Percentiles rank a stretch among this genome's conserved stretches.
phyloP scores from a whole-genome alignment of 2,329 filamentous ascomycete genomes.

The Fusarium napiforme region DNA sequence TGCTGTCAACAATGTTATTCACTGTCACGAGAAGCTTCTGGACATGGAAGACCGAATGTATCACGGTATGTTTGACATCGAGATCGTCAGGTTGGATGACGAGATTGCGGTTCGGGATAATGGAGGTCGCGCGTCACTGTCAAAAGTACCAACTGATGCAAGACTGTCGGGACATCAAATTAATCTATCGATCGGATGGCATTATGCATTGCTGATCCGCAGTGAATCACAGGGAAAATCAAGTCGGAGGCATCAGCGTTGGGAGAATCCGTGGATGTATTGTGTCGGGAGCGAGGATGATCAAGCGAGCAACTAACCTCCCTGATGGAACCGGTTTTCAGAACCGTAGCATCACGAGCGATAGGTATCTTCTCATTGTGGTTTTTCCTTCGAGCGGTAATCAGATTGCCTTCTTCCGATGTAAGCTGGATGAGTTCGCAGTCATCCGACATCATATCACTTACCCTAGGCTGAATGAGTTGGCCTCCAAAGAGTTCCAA shows the following conservation, averaged over 20 bases:
- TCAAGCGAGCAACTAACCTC: accelerated
- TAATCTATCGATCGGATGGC: not conserved
- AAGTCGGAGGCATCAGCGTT: no score
- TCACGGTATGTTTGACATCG: no score
- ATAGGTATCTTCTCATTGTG: accelerated
- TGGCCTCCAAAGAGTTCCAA: accelerated
- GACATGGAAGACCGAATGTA: no score
- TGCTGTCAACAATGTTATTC: not conserved
- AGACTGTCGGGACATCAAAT: not conserved
- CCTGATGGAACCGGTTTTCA: accelerated
- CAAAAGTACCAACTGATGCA: accelerated
- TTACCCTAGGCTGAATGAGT: not conserved
- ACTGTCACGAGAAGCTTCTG: not conserved
- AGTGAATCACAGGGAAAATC: not conserved
- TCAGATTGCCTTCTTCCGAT: accelerated
- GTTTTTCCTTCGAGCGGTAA: accelerated
- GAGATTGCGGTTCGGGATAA: not conserved
- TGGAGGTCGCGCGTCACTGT: accelerated
- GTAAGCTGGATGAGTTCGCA: accelerated
- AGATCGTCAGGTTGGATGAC: not conserved
- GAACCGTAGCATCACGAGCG: accelerated
- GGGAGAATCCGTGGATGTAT: not conserved
- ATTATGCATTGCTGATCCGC: not conserved
- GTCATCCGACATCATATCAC: accelerated
- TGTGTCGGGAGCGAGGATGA: not conserved